Percentiles rank a stretch among this genome's conserved stretches.
phyloP scores from a whole-genome alignment of 257 asterid genomes.

The Salvia rosmarinus region DNA sequence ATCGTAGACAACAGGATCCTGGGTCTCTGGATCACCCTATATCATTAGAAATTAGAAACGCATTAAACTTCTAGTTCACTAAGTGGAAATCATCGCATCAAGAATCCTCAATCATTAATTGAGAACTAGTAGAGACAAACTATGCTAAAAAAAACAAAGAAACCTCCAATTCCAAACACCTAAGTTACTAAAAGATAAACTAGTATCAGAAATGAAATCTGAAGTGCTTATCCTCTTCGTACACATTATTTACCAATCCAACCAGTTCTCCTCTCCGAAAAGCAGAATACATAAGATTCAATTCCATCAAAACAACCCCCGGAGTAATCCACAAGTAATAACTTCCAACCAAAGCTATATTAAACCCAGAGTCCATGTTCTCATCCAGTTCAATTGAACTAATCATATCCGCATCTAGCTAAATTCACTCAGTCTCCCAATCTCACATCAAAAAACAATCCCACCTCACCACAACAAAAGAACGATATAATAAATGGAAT shows the following conservation, averaged over 20 bases:
- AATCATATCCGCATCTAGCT: constrained; percentile 25
- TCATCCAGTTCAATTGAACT: constrained; percentile 33
- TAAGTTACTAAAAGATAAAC: not conserved
- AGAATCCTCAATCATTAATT: not conserved
- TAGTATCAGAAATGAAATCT: not conserved
- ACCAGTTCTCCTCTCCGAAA: constrained; percentile 14
- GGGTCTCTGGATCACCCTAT: constrained; percentile 86
- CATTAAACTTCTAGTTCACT: constrained; percentile 32
- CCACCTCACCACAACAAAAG: not conserved
- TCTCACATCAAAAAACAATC: constrained; percentile 10
- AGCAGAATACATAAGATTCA: not conserved
- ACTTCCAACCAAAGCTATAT: constrained; percentile 3
- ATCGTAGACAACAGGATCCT: constrained; percentile 91
- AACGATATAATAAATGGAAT: constrained; percentile 5
- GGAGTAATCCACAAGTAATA: not conserved
- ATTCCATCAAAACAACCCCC: constrained; percentile 13
- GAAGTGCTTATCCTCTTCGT: constrained; percentile 7
- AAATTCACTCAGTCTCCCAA: constrained; percentile 8
- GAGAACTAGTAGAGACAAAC: not conserved
- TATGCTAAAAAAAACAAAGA: not conserved
- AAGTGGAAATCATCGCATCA: constrained; percentile 8
- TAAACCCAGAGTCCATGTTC: constrained; percentile 12
- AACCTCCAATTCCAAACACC: not conserved
- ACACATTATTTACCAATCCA: not conserved
- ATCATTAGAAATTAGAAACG: constrained; percentile 31